Evolutionary conservation across 345 rosid genomes (phyloP).

Genomic region (Eucalyptus urophylla): DNA sequence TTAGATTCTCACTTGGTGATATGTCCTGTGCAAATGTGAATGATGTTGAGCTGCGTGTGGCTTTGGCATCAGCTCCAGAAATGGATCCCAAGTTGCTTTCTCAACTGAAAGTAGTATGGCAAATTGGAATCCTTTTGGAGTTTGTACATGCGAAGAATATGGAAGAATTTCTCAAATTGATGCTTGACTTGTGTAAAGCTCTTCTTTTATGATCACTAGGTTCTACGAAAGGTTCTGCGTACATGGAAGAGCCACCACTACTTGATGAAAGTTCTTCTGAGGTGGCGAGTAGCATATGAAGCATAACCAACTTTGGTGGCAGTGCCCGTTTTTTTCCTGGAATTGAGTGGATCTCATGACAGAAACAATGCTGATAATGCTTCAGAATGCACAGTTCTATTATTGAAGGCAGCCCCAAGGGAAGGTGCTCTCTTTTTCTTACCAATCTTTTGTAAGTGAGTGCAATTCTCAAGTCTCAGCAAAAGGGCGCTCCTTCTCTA

Average conservation of each 20-base stretch:
- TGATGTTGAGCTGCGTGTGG: no score
- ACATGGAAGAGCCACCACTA: conserved; percentile 45
- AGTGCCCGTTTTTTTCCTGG: conserved; percentile 42
- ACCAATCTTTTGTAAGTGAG: conserved; percentile 63
- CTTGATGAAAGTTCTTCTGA: conserved; percentile 35
- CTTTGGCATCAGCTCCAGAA: fast-evolving
- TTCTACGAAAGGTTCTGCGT: conserved; percentile 21
- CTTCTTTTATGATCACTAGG: conserved; percentile 59
- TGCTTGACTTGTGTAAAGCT: conserved; percentile 63
- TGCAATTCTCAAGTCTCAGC: conserved; percentile 44
- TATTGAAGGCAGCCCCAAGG: conserved; percentile 75
- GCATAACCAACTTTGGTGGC: conserved; percentile 62
- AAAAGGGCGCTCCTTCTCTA: conserved; percentile 18
- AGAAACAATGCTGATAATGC: conserved; percentile 43
- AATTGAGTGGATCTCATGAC: conserved; percentile 34
- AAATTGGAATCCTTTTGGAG: conserved; percentile 7
- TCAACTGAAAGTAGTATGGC: fast-evolving
- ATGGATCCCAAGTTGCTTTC: no score
- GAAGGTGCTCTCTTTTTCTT: conserved; percentile 77
- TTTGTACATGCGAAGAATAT: conserved; percentile 60
- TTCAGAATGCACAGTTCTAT: conserved; percentile 58
- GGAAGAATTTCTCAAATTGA: conserved; percentile 90
- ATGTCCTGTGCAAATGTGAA: no score
- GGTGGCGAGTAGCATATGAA: conserved; percentile 34
- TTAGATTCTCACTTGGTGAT: no score